Percentiles rank a stretch among this genome's conserved stretches.
phyloP scores from a whole-genome alignment of 768 basidiomycete genomes.

The Lactarius vividus region DNA sequence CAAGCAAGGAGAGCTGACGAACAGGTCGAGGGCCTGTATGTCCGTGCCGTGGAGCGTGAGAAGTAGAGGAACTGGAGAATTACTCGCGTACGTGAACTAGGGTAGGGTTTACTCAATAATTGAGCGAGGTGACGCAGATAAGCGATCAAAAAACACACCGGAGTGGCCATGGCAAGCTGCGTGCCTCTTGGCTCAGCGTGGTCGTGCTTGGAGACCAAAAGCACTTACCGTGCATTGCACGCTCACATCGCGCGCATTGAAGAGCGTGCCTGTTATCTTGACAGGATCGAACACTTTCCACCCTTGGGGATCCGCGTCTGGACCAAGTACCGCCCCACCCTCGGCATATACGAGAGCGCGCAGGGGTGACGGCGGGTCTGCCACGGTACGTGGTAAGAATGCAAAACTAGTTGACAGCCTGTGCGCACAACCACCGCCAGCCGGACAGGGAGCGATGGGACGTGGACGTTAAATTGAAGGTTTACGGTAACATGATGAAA shows the following conservation, averaged over 20 bases:
- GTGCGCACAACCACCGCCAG: constrained; percentile 3
- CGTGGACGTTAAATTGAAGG: too few relatives aligned
- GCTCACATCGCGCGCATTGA: constrained; percentile 34
- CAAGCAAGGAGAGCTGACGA: constrained; percentile 43
- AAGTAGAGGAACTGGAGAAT: constrained; percentile 49
- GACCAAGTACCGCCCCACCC: constrained; percentile 36
- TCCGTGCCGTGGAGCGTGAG: constrained; percentile 47
- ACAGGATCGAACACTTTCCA: constrained; percentile 39
- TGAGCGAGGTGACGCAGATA: too few relatives aligned
- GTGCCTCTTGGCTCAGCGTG: not conserved
- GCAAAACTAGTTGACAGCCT: constrained; percentile 37
- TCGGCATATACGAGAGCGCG: constrained; percentile 39
- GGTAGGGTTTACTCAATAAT: not conserved
- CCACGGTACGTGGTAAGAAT: constrained; percentile 36
- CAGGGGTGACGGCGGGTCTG: constrained; percentile 38
- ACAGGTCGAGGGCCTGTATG: constrained; percentile 48
- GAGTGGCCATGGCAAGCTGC: constrained; percentile 50
- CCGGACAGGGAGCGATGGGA: not conserved
- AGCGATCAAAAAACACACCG: constrained; percentile 35
- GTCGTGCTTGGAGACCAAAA: not conserved
- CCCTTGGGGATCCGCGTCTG: constrained; percentile 42
- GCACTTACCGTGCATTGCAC: constrained; percentile 37
- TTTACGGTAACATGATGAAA: not conserved
- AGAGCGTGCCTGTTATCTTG: constrained; percentile 37
- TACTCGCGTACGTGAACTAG: constrained; percentile 51